phyloP scores from a whole-genome alignment of 768 basidiomycete species.

The Pleurotus pulmonarius region DNA sequence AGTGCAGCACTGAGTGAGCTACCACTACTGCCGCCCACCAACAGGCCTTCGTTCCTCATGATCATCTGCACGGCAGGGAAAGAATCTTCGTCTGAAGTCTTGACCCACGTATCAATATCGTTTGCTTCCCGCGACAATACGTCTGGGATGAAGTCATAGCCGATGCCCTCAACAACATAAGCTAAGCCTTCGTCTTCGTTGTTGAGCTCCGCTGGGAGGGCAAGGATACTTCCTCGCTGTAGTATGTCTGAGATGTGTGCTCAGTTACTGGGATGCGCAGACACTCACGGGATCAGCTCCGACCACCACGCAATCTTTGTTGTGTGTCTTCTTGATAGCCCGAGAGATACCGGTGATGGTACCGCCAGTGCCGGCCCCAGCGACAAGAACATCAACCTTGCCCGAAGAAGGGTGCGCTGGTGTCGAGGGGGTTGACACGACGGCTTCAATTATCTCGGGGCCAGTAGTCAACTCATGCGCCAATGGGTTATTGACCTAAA shows the following conservation, averaged over 20 bases:
- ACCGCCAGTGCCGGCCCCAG: conserved; percentile 92
- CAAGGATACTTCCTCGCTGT: conserved; percentile 86
- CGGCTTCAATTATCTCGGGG: conserved; percentile 84
- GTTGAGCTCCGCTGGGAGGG: conserved; percentile 66
- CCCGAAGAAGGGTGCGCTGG: conserved; percentile 54
- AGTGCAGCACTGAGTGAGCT: conserved; percentile 78
- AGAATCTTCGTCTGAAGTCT: conserved; percentile 77
- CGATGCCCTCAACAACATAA: conserved; percentile 95
- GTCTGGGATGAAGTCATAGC: conserved; percentile 89
- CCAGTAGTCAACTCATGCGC: conserved; percentile 92
- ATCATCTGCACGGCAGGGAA: conserved; percentile 71
- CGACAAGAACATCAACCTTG: conserved; percentile 79
- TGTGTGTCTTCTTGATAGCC: conserved; percentile 76
- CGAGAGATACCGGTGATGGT: conserved; percentile 87
- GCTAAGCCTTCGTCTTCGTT: conserved; percentile 38
- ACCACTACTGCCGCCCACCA: conserved; percentile 93
- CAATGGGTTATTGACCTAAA: conserved; percentile 75
- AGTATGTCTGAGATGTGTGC: not conserved
- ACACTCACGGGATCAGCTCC: conserved; percentile 83
- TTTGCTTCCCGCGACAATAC: conserved; percentile 65
- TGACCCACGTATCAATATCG: conserved; percentile 79
- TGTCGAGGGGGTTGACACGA: conserved; percentile 63
- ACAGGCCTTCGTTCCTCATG: conserved; percentile 82
- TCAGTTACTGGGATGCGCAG: not conserved
- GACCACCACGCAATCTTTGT: conserved; percentile 69